Conservation (phyloP, 202 grass and related monocot genomes). For the Bolboschoenoplectus hybrid region DNA sequence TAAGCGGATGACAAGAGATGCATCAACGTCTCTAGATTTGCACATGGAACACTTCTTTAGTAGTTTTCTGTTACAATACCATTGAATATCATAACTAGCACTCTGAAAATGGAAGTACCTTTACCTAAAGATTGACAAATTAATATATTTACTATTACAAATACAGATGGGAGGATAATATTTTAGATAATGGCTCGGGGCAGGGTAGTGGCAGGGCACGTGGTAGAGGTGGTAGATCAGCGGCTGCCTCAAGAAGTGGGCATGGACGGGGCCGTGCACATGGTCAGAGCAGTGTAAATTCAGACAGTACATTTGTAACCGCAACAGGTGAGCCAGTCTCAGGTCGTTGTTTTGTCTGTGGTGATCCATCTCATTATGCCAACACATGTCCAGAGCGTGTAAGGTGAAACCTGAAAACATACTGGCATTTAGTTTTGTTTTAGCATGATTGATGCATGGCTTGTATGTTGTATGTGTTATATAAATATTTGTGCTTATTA, state of each 20-base stretch:
- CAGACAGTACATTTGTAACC: constrained; percentile 61
- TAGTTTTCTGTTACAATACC: neutral
- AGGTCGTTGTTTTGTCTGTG: constrained; percentile 71
- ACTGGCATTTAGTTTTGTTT: neutral
- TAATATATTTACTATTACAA: constrained; percentile 4
- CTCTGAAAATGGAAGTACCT: constrained; percentile 19
- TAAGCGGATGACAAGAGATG: neutral
- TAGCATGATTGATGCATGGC: constrained; percentile 1
- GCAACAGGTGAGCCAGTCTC: constrained; percentile 70
- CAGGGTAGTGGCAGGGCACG: constrained; percentile 34
- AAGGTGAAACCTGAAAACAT: constrained; percentile 35
- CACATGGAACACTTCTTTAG: neutral
- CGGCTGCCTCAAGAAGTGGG: constrained; percentile 43
- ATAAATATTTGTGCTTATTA: constrained; percentile 2
- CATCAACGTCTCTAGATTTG: neutral
- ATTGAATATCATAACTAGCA: neutral
- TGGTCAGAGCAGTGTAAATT: constrained; percentile 49
- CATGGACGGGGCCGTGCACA: constrained; percentile 42
- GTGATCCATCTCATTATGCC: constrained; percentile 84
- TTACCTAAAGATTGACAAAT: constrained; percentile 7
- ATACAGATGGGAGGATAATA: constrained; percentile 87
- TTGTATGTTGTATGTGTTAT: constrained; percentile 10
- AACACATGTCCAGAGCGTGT: constrained; percentile 72
- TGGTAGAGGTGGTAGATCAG: constrained; percentile 47
- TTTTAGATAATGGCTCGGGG: constrained; percentile 1